Percentiles rank a stretch among this genome's conserved stretches.
Conservation (phyloP, 805 yeast species). For the Tetrapisispora namnaoensis region DNA sequence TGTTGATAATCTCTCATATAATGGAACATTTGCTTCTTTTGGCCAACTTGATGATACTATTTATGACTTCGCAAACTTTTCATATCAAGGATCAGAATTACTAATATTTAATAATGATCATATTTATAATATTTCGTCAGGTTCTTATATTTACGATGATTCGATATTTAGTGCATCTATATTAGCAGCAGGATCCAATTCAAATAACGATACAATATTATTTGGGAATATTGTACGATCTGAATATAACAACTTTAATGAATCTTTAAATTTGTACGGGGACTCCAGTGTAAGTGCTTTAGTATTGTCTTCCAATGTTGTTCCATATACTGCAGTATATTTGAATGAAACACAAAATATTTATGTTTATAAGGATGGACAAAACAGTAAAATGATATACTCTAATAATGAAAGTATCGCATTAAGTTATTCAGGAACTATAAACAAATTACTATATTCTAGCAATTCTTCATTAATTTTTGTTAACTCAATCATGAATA, state of each 20-base stretch:
- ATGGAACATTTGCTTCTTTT: slow-evolving; percentile 16
- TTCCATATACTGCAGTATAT: slow-evolving; percentile 30
- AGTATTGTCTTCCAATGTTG: slow-evolving; percentile 1
- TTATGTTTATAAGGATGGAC: slow-evolving; percentile 35
- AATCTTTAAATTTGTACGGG: slow-evolving; percentile 10
- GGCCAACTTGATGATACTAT: slow-evolving; percentile 5
- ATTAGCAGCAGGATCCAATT: slow-evolving; percentile 23
- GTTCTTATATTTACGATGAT: slow-evolving; percentile 10
- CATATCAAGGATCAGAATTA: slow-evolving; percentile 13
- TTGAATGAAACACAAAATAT: slow-evolving; percentile 49
- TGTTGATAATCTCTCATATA: slow-evolving; percentile 11
- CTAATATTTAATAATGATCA: slow-evolving; percentile 18
- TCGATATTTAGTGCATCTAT: slow-evolving; percentile 19
- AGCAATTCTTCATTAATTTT: neutral
- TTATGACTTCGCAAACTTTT: slow-evolving; percentile 13
- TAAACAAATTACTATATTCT: neutral
- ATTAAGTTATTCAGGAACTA: neutral
- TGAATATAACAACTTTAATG: slow-evolving; percentile 14
- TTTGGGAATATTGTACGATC: slow-evolving; percentile 22
- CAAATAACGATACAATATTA: slow-evolving; percentile 27
- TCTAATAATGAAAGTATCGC: neutral
- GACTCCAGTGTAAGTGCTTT: slow-evolving; percentile 7
- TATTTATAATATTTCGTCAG: slow-evolving; percentile 25
- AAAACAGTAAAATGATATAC: slow-evolving; percentile 2
- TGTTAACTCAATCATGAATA: slow-evolving; percentile 8